These are phyloP conservation scores for Macadamia tetraphylla DNA, from an alignment of 164 flowering plant species.

Conservation along the genomic window DNA sequence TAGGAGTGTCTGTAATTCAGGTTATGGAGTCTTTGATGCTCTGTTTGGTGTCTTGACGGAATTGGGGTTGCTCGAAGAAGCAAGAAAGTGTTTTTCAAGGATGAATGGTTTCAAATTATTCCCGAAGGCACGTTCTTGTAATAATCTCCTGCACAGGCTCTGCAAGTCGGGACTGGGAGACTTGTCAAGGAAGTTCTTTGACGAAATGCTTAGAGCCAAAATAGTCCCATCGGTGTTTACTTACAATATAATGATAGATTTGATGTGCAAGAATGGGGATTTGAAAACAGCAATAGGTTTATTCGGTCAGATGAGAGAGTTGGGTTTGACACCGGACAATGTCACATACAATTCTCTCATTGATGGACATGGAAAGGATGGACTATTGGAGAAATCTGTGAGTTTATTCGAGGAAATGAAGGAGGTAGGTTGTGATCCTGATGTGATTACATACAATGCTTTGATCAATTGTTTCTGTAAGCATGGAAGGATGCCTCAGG, in stretches of 20 bases:
- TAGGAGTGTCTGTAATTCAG: constrained; percentile 39
- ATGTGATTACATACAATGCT: constrained; percentile 73
- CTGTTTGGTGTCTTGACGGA: constrained; percentile 64
- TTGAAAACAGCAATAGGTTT: constrained; percentile 43
- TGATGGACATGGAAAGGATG: constrained; percentile 73
- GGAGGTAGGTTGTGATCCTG: constrained; percentile 53
- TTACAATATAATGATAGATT: constrained; percentile 65
- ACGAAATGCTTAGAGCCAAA: constrained; percentile 50
- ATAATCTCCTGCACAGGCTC: constrained; percentile 51
- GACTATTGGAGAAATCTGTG: constrained; percentile 44
- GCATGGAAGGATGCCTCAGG: constrained; percentile 42
- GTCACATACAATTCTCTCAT: constrained; percentile 76
- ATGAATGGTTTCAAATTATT: constrained; percentile 54
- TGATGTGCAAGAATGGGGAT: constrained; percentile 66
- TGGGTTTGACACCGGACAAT: constrained; percentile 56
- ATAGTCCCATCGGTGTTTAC: constrained; percentile 55
- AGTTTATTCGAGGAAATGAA: constrained; percentile 67
- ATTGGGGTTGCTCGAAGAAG: constrained; percentile 60
- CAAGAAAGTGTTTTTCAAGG: constrained; percentile 53
- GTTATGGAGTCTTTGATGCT: constrained; percentile 73
- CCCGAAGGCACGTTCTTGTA: constrained; percentile 67
- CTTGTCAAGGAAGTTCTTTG: constrained; percentile 44
- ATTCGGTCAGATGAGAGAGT: constrained; percentile 51
- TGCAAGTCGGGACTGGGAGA: constrained; percentile 41
- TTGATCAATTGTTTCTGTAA: constrained; percentile 77